Conservation (phyloP, 805 yeast species). For the Saturnispora zaruensis region DNA sequence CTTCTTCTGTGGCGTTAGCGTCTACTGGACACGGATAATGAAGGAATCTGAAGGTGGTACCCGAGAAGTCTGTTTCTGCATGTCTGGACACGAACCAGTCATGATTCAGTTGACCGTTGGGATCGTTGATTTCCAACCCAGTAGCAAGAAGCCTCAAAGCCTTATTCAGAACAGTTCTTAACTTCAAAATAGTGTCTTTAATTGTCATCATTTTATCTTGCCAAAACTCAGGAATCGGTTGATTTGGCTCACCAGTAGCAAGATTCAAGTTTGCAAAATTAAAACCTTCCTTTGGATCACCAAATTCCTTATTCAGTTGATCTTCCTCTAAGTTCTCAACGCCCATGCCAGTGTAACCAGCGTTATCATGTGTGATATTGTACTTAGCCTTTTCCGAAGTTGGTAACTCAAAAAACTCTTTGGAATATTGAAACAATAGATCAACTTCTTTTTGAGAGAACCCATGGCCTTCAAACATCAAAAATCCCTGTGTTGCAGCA, state of each 20-base stretch:
- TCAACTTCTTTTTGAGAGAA: conserved; percentile 37
- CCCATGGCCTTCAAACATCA: conserved; percentile 46
- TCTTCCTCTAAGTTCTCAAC: conserved; percentile 35
- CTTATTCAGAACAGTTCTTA: conserved; percentile 40
- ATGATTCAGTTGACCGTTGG: conserved; percentile 32
- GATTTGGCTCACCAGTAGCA: conserved; percentile 36
- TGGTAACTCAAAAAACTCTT: conserved; percentile 33
- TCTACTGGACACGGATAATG: conserved; percentile 56
- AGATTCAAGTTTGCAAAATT: conserved; percentile 54
- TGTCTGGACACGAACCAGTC: conserved; percentile 63
- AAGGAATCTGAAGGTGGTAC: conserved; percentile 59
- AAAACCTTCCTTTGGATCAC: conserved; percentile 49
- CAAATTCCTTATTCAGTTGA: conserved; percentile 28
- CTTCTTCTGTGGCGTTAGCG: conserved; percentile 37
- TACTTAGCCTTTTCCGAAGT: conserved; percentile 39
- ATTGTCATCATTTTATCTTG: conserved; percentile 36
- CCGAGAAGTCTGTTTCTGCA: conserved; percentile 40
- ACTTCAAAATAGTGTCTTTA: conserved; percentile 32
- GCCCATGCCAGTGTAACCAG: conserved; percentile 32
- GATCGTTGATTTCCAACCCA: conserved; percentile 53
- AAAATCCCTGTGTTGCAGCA: conserved; percentile 42
- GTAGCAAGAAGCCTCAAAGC: conserved; percentile 50
- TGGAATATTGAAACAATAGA: conserved; percentile 19
- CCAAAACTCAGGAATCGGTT: conserved; percentile 44
- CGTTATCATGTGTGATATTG: conserved; percentile 46